Evolutionary conservation across 257 asterid species (phyloP), one percentile per base, ranked within the genome.

Genomic region (Salvia miltiorrhiza): DNA sequence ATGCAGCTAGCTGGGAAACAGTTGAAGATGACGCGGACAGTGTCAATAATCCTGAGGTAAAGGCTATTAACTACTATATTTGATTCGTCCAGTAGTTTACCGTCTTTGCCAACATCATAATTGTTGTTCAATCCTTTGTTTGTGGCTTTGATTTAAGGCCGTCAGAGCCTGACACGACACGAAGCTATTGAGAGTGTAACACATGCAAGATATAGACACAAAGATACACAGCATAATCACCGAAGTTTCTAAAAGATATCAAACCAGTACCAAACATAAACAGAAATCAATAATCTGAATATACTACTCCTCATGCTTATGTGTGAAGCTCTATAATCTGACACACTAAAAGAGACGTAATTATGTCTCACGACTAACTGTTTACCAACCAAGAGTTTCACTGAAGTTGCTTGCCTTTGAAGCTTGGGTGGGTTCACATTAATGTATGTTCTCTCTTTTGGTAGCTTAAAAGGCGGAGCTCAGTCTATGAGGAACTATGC

Each of bases 1-100:
- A 81, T 80, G 97, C 88, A 9, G 96, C 92, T 65, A 95, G 99
- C 89, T 95, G 99, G 99, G 99, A 95, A 86, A 95, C 99, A 65
- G 88, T 95, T 79, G 98, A 91, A 47, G 98, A 92, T 78, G 87
- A 88, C 66, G 45, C 70, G 69, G 90, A 87, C 64, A 65, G 69
- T 80, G 80, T 75, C 63, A 85, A 79, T 49, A 75, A 79, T 84
- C 74, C 72, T 5, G 87, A 85, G 97, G 97, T 94, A 78, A 69
- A 59, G 58, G 77, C 50, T 83, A 73, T 67, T 69, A 13, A 32
- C 32, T 77, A 32, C 32, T 77, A 28, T 53, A 55, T 9, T 71
- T 64, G n/a, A 47, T 55, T 35, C 37, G 32, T 50, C 40, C 47
- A 60, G 39, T 53, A 39, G 45, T 37, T 39, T 43, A 53, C 21